phyloP scores from a whole-genome alignment of 2,329 filamentous ascomycete species.

The Apiospora sp. region DNA sequence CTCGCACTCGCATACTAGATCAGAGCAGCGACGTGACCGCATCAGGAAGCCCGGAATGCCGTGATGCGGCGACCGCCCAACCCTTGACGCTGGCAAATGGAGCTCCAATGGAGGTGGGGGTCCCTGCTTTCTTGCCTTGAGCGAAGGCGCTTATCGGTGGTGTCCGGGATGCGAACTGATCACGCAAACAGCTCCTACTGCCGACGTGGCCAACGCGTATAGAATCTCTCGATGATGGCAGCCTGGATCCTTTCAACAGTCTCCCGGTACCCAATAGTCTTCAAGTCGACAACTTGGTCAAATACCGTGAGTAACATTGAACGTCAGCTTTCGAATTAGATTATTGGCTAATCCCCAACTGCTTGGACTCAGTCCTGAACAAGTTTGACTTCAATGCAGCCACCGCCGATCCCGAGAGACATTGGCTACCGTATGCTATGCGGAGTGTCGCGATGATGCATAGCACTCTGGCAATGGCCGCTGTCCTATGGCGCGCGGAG shows the following conservation, averaged over 20 bases:
- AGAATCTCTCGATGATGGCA: background rate
- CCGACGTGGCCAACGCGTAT: background rate
- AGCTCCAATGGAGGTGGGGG: slow-evolving; percentile 1
- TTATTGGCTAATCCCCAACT: background rate
- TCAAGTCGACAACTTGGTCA: slow-evolving; percentile 25
- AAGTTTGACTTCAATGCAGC: slow-evolving; percentile 24
- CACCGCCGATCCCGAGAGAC: slow-evolving; percentile 23
- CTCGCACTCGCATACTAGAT: background rate
- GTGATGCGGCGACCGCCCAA: background rate
- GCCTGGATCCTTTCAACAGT: slow-evolving; percentile 23
- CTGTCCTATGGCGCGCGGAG: slow-evolving; percentile 27
- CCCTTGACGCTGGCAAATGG: background rate
- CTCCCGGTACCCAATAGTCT: slow-evolving; percentile 19
- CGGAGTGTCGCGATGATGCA: slow-evolving; percentile 29
- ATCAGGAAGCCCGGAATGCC: background rate
- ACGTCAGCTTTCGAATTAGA: background rate
- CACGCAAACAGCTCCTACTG: background rate
- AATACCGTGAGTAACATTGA: slow-evolving; percentile 23
- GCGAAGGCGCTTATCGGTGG: background rate
- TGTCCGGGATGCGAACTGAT: background rate
- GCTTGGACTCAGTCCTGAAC: background rate
- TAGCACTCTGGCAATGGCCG: slow-evolving; percentile 28
- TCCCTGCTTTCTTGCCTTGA: background rate
- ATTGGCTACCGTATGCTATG: slow-evolving; percentile 28
- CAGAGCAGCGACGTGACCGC: background rate